Evolutionary conservation across 345 rosid species (phyloP).

Genomic region (Eucalyptus tenuipes): DNA sequence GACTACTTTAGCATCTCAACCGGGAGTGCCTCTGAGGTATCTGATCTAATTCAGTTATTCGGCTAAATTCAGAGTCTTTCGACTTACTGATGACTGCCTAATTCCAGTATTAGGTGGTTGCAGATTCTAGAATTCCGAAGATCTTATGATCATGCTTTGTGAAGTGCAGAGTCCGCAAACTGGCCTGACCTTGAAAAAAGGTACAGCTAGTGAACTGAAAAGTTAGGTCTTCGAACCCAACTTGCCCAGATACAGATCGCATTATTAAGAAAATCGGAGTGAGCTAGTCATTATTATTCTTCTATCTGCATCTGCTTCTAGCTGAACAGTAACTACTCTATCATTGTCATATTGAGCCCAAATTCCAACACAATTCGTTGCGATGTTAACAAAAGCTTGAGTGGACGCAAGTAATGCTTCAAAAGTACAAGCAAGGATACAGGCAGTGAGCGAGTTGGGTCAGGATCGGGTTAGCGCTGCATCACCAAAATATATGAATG

Average conservation of each 20-base stretch:
- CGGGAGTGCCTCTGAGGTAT: background rate
- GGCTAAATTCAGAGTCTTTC: background rate
- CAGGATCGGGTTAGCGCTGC: background rate
- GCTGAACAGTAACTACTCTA: background rate
- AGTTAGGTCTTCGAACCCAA: background rate
- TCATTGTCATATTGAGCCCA: background rate
- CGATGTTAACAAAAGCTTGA: background rate
- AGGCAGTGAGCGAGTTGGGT: background rate
- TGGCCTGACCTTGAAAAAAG: background rate
- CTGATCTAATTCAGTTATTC: background rate
- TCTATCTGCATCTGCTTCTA: background rate
- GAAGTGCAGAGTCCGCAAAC: background rate
- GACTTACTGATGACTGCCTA: background rate
- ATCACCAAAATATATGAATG: background rate
- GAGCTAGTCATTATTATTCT: background rate
- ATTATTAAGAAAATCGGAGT: background rate
- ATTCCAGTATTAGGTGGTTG: background rate
- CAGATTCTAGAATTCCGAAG: background rate
- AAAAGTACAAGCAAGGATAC: background rate
- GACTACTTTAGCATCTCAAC: background rate
- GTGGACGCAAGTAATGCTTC: background rate
- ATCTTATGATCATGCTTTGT: background rate
- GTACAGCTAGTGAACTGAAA: background rate
- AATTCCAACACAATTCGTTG: background rate
- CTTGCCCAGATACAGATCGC: background rate